A percentile compares a stretch with the other conserved stretches of the same genome.
Evolutionary conservation across 257 asterid species (phyloP).

Genomic region (Lycium ferocissimum): DNA sequence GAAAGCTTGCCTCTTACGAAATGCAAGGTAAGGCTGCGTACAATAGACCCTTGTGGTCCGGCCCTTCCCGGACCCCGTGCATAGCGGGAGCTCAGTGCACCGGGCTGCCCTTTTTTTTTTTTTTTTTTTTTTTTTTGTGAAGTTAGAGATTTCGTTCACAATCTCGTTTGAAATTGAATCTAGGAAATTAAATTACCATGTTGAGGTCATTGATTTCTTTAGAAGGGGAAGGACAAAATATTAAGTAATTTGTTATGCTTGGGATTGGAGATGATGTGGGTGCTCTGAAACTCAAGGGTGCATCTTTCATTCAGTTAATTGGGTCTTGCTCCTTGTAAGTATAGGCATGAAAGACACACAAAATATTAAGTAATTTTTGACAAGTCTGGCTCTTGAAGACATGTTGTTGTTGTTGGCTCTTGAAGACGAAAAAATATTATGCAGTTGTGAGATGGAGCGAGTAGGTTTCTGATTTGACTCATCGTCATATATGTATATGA

Average conservation of each 20-base stretch:
- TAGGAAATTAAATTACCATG: constrained; percentile 8
- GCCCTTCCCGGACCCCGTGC: too few species aligned
- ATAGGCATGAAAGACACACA: not conserved
- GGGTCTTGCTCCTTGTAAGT: not conserved
- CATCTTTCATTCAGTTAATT: not conserved
- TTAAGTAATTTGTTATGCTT: not conserved
- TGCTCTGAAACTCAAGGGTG: not conserved
- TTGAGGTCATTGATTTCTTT: constrained; percentile 14
- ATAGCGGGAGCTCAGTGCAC: too few species aligned
- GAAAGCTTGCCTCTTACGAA: too few species aligned
- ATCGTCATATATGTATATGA: not conserved
- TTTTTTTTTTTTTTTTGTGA: too few species aligned
- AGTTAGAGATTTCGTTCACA: not conserved
- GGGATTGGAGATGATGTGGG: constrained; percentile 9
- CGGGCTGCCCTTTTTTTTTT: too few species aligned
- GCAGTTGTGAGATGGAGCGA: not conserved
- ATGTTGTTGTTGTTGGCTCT: not conserved
- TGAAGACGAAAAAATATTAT: not conserved
- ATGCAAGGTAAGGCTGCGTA: too few species aligned
- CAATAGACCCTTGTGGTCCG: too few species aligned
- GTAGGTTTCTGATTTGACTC: not conserved
- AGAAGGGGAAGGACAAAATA: not conserved
- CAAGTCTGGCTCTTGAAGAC: not conserved
- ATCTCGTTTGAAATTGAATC: not conserved
- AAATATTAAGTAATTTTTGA: too few species aligned